Percentiles rank a stretch among this genome's conserved stretches.
These are phyloP conservation scores for Xylaria scruposa DNA, from an alignment of 495 filamentous ascomycete species.

Conservation along the genomic window DNA sequence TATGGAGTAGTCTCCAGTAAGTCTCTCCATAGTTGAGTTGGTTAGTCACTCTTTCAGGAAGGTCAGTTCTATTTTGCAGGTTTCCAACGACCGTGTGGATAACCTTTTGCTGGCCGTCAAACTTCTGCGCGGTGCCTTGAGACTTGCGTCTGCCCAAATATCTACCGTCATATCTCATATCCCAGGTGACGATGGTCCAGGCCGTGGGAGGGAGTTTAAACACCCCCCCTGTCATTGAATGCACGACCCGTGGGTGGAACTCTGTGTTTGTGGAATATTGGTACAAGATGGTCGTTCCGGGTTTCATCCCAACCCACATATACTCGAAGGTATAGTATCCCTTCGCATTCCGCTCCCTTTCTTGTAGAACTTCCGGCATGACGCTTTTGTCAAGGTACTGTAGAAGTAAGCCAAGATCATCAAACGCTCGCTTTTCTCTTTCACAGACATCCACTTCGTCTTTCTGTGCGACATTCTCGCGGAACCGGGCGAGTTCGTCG, in stretches of 20 bases:
- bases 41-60: background rate
- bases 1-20: background rate
- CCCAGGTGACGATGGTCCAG: background rate
- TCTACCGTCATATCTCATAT: background rate
- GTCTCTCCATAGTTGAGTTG: background rate
- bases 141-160: background rate
- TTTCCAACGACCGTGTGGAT: background rate
- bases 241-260: background rate
- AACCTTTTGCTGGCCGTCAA: background rate
- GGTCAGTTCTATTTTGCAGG: background rate
- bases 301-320: background rate
- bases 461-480: background rate
- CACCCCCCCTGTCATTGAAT: background rate
- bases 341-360: background rate
- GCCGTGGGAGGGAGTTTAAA: background rate
- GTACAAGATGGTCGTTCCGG: background rate
- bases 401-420: slow-evolving; percentile 4
- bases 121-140: background rate
- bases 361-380: background rate
- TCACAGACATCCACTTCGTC: background rate
- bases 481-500: slow-evolving; percentile 18
- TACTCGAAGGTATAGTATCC: slow-evolving; percentile 1
- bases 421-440: background rate
- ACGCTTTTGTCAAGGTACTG: background rate
- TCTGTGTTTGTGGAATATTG: background rate